phyloP scores from a whole-genome alignment of 2,329 filamentous ascomycete species.

The Microdochium nivale region DNA sequence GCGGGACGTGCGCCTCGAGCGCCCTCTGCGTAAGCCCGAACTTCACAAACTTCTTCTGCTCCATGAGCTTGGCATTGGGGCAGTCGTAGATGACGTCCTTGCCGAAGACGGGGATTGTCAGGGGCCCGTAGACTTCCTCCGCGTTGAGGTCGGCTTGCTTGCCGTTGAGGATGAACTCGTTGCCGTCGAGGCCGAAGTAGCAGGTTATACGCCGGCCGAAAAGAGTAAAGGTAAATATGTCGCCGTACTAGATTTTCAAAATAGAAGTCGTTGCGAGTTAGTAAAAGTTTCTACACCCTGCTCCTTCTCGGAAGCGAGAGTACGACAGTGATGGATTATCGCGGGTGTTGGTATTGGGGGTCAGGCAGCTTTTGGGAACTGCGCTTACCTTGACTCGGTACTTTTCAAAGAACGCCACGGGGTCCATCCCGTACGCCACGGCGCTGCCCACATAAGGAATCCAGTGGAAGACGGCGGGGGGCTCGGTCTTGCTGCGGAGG shows the following conservation, averaged over 20 bases:
- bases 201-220: conserved; percentile 41
- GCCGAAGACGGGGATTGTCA: conserved; percentile 57
- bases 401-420: conserved; percentile 56
- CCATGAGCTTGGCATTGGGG: conserved; percentile 77
- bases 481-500: conserved; percentile 38
- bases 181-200: conserved; percentile 39
- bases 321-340: too few species aligned
- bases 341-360: too few species aligned
- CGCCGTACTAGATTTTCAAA: conserved; percentile 40
- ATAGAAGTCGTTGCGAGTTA: too few species aligned
- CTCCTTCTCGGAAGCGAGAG: too few species aligned
- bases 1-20: conserved; percentile 56
- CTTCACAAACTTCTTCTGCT: conserved; percentile 81
- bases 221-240: conserved; percentile 45
- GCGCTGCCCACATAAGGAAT: conserved; percentile 61
- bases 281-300: too few species aligned
- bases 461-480: conserved; percentile 50
- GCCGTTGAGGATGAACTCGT: conserved; percentile 49
- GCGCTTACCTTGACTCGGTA: conserved; percentile 28
- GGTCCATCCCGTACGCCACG: conserved; percentile 63
- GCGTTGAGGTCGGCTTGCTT: conserved; percentile 43
- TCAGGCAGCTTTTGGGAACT: too few species aligned
- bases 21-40: conserved; percentile 59
- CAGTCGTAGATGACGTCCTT: conserved; percentile 77
- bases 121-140: conserved; percentile 42